A percentile compares a stretch with the other conserved stretches of the same genome.
Evolutionary conservation across 345 rosid genomes (phyloP).

Genomic region (Streptanthus diversifolius): DNA sequence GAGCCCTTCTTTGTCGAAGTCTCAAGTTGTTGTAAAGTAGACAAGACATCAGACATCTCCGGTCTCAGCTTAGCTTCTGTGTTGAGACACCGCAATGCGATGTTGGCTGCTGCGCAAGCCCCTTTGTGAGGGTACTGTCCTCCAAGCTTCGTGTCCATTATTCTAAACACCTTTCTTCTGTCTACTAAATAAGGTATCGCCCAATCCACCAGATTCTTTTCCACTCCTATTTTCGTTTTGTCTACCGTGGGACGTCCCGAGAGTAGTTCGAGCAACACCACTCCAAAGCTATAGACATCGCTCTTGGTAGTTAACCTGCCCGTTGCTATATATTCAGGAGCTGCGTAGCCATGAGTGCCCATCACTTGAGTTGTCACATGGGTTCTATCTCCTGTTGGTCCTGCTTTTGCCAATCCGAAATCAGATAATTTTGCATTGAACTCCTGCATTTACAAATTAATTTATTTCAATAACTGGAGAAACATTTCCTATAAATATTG

Average conservation of each 20-base stretch:
- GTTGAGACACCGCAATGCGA: conserved; percentile 53
- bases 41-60: conserved; percentile 51
- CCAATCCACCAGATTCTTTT: conserved; percentile 76
- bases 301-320: conserved; percentile 58
- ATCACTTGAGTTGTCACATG: conserved; percentile 91
- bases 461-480: background rate
- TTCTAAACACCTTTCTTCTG: conserved; percentile 54
- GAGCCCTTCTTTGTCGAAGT: background rate
- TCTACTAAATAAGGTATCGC: conserved; percentile 61
- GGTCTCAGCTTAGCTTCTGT: conserved; percentile 59
- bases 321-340: conserved; percentile 87
- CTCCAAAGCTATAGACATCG: conserved; percentile 76
- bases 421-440: conserved; percentile 87
- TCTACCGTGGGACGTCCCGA: conserved; percentile 57
- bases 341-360: conserved; percentile 91
- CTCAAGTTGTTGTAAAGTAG: conserved; percentile 36
- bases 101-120: conserved; percentile 48
- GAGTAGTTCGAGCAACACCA: conserved; percentile 60
- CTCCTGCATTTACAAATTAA: conserved; percentile 41
- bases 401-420: conserved; percentile 93
- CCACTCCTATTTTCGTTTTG: conserved; percentile 45
- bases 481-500: background rate
- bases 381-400: conserved; percentile 92
- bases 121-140: conserved; percentile 59
- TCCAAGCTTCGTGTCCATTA: conserved; percentile 70